Base-by-base conservation (phyloP, 768 basidiomycete species). In the Tricholoma sp. region DNA sequence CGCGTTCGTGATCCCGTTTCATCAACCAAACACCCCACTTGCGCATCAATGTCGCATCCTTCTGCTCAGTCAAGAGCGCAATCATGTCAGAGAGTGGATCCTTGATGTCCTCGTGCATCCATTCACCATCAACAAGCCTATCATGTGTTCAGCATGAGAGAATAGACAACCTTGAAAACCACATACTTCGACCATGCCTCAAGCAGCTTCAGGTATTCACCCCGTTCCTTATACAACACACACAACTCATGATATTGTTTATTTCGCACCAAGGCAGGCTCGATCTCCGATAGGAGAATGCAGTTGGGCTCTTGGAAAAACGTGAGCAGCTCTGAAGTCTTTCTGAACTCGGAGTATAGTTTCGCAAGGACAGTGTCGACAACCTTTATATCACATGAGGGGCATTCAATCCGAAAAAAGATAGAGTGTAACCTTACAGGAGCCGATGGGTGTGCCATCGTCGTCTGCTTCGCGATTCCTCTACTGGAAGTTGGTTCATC, bases 321-420 rank as follows among this genome's bases (percentile, higher is more conserved):
- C 4, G 75, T 71, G 37, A 83, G 77, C 5, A 93, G 76, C 34
- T 89, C 87, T 14, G 80, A 71, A 3, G 79, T 81, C 61, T 84
- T 85, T 50, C 82, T 83, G 12, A 75, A 72, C 54, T 80, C 76
- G 1, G 86, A 83, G 32, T 88, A 84, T 9, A 94, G 72, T 68
- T 90, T 90, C n/a, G 80, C 83, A 0, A 91, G 79, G 0, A 86
- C 84, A 1, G 90, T 93, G 67, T 93, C 91, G n/a, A 93, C 84
- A 27, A 85, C 79, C 89, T 91, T 56, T 32, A 12, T 37, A 45
- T 18, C 9, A 43, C 11, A 11, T 52, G 21, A 52, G 2, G n/a
- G 2, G 32, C 16, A 12, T 12, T 18, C 39, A 18, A 52, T 31
- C n/a, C 21, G 50, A 6, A 56, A 7, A 49, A 31, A 41, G 39